phyloP scores from a whole-genome alignment of 331 rosid genomes.

The Malus hybrid region DNA sequence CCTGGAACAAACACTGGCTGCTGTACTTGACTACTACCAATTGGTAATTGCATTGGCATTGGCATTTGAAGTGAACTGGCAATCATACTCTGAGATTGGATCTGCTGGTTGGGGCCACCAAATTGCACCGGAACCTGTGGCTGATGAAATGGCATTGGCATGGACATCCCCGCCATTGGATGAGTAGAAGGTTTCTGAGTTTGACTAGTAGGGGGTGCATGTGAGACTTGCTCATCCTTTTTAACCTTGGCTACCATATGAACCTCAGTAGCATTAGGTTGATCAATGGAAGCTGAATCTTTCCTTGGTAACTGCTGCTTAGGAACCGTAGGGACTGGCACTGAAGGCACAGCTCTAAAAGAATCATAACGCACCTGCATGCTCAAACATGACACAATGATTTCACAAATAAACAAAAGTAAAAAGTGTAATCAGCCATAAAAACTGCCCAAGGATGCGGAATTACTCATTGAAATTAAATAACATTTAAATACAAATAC shows the following conservation, averaged over 20 bases:
- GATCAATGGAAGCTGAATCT: constrained; percentile 41
- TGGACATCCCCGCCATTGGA: constrained; percentile 54
- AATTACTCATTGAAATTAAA: not conserved
- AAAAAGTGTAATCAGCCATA: not conserved
- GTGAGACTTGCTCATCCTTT: constrained; percentile 44
- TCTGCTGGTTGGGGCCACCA: constrained; percentile 70
- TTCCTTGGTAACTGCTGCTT: constrained; percentile 61
- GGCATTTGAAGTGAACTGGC: constrained; percentile 62
- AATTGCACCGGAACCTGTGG: constrained; percentile 59
- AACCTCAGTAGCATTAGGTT: constrained; percentile 36
- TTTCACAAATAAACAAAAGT: not conserved
- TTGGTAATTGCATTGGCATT: constrained; percentile 42
- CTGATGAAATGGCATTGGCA: constrained; percentile 58
- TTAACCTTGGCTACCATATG: constrained; percentile 37
- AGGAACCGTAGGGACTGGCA: constrained; percentile 54
- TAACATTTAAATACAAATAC: not conserved
- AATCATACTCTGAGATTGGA: constrained; percentile 68
- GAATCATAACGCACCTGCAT: constrained; percentile 62
- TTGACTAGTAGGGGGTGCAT: constrained; percentile 42
- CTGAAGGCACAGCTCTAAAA: constrained; percentile 35
- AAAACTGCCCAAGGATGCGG: not conserved
- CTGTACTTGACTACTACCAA: constrained; percentile 72
- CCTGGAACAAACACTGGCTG: constrained; percentile 57
- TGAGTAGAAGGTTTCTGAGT: constrained; percentile 54
- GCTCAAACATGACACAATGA: constrained; percentile 12